Base-by-base conservation (phyloP, 2,329 filamentous ascomycete genomes). In the Xylaria sp. region DNA sequence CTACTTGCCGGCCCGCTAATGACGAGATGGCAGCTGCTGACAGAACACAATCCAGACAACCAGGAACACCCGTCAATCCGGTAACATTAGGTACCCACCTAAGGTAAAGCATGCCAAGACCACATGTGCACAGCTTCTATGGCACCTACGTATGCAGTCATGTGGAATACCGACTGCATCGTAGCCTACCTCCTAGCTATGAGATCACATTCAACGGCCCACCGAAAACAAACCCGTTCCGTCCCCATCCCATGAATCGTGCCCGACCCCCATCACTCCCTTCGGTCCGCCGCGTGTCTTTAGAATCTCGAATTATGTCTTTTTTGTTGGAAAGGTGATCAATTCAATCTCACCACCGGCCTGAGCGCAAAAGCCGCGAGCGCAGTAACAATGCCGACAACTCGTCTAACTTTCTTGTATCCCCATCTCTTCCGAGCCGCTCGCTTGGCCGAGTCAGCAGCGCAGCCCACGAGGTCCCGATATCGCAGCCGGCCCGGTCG, bases 401-500 rank as follows among this genome's bases (percentile, higher is more conserved):
- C 83, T 68, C 85, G 90, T 75, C 82, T 93, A 68, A 87, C 88
- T 17, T 92, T 92, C 75, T 82, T 93, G 19, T 92, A 92, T 73
- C 90, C 91, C 54, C 88, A 89, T 72, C 79, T 92, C 63, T 87
- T 90, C 78, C 88, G 89, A 63, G 82, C 85, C 17, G 78, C 85
- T 71, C 83, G 85, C 70, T 73, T 77, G 70, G 75, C 79, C 79
- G 76, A 88, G 79, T 77, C 82, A 80, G 77, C 82, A 78, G 48
- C 81, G 71, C 80, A 82, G 72, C 77, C 81, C 73, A 79, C 82
- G 14, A 79, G 84, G 62, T 79, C 82, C 69, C 75, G 75, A 76
- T 71, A 74, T 75, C 81, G 72, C 70, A 74, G 71, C 47, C 69
- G 75, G 74, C 57, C 77, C 70, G 71, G 70, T 72, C 74, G 72